Base-by-base conservation (phyloP, 805 yeast genomes). In the Wickerhamomyces rabaulensis region DNA sequence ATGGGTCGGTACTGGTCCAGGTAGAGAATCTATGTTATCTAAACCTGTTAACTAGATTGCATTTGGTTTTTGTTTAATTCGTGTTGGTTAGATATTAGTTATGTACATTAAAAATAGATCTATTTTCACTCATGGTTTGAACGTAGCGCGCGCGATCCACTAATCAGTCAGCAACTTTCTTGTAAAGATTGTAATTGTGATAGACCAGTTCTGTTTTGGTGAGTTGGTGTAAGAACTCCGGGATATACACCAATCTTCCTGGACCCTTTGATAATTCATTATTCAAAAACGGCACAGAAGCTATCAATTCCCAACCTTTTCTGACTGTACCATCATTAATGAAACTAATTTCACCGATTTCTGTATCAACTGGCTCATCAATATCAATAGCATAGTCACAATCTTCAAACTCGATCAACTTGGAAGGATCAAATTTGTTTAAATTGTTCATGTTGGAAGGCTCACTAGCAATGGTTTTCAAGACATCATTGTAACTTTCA, bases 1-100 rank as follows among this genome's bases (percentile, higher is more conserved):
- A 66, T 94, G 97, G 97, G 94, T 94, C 52, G 99, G 99, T 65
- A 94, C 96, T 48, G 99, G 99, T 52, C 97, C 99, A 53, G 96
- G 89, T 45, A 87, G 98, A 73, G 95, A 86, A 47, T 82, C 91
- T 33, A 91, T 90, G 97, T 76, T 90, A 58, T 81, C 79, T 57
- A 84, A 80, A 65, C 62, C 50, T 19, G 39, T 36, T 36, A 47
- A 55, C 47, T 52, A 50, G 39, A 43, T 23, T 39, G 15, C 2
- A 19, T 12, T 20, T 23, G 33, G 16, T 27, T 42, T 31, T 23
- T 15, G 19, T 15, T 13, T 40, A 16, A 21, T 37, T 37, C 6
- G 29, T 39, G 23, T 39, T 23, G 15, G 20, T 25, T 35, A 22
- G 16, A 35, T 33, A 9, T 26, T 25, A 16, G 12, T n/a, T 23